Conservation (phyloP, 495 filamentous ascomycete genomes). For the Cercophora samala region DNA sequence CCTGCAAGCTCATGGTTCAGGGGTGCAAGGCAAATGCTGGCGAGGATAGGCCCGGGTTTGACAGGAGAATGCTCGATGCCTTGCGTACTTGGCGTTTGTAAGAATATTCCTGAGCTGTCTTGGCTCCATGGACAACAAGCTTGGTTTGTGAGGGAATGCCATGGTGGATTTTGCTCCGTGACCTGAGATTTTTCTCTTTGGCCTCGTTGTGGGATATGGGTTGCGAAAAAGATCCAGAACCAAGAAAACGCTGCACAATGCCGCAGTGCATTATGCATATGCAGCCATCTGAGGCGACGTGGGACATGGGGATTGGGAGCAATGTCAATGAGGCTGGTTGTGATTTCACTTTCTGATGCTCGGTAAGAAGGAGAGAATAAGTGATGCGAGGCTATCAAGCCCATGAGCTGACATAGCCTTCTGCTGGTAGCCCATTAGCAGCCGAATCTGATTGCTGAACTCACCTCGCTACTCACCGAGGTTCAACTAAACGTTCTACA, state of each 20-base stretch:
- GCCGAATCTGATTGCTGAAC: neutral
- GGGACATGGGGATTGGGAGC: neutral
- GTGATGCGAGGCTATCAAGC: neutral
- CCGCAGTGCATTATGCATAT: neutral
- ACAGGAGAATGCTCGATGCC: neutral
- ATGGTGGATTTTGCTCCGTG: neutral
- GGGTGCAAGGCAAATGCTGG: neutral
- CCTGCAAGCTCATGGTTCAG: neutral
- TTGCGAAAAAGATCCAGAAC: neutral
- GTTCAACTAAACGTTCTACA: neutral
- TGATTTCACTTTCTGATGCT: neutral
- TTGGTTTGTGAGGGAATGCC: neutral
- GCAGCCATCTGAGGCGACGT: neutral
- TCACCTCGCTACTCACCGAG: neutral
- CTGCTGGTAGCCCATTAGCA: neutral
- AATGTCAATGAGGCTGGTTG: neutral
- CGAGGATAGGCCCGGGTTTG: neutral
- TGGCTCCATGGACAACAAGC: neutral
- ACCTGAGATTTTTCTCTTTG: neutral
- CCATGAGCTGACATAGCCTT: neutral
- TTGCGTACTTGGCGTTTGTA: neutral
- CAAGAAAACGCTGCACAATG: neutral
- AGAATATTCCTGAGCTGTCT: neutral
- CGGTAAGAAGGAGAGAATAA: neutral
- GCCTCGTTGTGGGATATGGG: neutral